Conservation (phyloP, 106 monocot genomes). For the Triglochin maritima region DNA sequence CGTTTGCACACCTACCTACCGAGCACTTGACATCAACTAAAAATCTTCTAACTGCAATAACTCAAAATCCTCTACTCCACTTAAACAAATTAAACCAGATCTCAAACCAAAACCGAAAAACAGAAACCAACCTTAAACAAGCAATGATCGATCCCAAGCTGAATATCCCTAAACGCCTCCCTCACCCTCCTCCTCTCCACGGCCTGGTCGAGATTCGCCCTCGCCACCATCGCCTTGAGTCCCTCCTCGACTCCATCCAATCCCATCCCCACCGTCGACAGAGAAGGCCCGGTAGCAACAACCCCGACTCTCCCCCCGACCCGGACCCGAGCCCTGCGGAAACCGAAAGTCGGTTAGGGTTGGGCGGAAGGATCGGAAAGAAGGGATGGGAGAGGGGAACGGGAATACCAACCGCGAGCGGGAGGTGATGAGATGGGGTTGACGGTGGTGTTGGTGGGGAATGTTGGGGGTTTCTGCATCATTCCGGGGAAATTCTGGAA, state of each 20-base stretch:
- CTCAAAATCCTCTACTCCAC: not conserved
- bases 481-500: not conserved
- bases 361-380: not conserved
- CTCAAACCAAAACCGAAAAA: not conserved
- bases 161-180: conserved; percentile 73
- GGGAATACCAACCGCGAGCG: conserved; percentile 6
- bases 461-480: not conserved
- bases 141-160: conserved; percentile 80
- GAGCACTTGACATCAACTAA: not conserved
- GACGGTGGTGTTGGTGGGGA: not conserved
- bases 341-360: not conserved
- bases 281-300: not conserved
- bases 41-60: not conserved
- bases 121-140: conserved; percentile 50
- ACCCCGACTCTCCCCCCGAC: not conserved
- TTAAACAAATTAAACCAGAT: not conserved
- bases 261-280: conserved; percentile 11
- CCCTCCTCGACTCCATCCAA: conserved; percentile 67
- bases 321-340: not conserved
- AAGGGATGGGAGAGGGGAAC: not conserved
- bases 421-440: not conserved
- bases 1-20: no score
- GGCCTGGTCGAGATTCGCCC: conserved; percentile 55
- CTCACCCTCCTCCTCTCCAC: conserved; percentile 56
- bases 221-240: conserved; percentile 41